Percentiles rank a stretch among this genome's conserved stretches.
Evolutionary conservation across 1,139 yeast genomes (phyloP).

Genomic region (Diutina rugosa): DNA sequence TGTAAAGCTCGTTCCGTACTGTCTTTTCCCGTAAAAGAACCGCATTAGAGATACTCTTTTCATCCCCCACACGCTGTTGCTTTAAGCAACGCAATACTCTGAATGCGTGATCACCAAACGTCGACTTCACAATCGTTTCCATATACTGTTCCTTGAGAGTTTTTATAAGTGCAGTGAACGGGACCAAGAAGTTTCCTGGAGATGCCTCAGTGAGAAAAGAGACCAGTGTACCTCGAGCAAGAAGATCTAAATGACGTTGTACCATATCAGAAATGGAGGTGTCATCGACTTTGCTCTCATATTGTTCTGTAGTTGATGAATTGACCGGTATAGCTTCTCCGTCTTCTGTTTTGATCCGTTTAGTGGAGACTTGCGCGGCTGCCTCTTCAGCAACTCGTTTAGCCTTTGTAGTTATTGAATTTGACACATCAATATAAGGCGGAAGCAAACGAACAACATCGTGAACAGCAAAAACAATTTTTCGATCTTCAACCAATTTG

Average conservation of each 20-base stretch:
- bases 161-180: conserved; percentile 28
- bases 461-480: conserved; percentile 34
- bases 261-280: conserved; percentile 13
- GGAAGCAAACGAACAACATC: conserved; percentile 41
- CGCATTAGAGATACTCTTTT: conserved; percentile 63
- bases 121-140: conserved; percentile 47
- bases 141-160: conserved; percentile 40
- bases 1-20: conserved; percentile 52
- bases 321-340: conserved; percentile 8
- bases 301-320: conserved; percentile 9
- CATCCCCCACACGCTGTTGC: conserved; percentile 63
- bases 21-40: conserved; percentile 70
- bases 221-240: conserved; percentile 16
- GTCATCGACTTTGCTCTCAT: neutral
- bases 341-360: conserved; percentile 32
- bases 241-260: conserved; percentile 39
- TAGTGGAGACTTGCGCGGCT: conserved; percentile 10
- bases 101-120: conserved; percentile 43
- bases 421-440: conserved; percentile 29
- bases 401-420: conserved; percentile 30
- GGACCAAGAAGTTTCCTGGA: conserved; percentile 30
- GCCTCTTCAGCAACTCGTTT: conserved; percentile 16
- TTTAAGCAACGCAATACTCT: conserved; percentile 60
- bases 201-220: conserved; percentile 18
- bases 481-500: conserved; percentile 24